Conservation (phyloP, 2,329 filamentous ascomycete species). For the Sarocladiaceae sp. region DNA sequence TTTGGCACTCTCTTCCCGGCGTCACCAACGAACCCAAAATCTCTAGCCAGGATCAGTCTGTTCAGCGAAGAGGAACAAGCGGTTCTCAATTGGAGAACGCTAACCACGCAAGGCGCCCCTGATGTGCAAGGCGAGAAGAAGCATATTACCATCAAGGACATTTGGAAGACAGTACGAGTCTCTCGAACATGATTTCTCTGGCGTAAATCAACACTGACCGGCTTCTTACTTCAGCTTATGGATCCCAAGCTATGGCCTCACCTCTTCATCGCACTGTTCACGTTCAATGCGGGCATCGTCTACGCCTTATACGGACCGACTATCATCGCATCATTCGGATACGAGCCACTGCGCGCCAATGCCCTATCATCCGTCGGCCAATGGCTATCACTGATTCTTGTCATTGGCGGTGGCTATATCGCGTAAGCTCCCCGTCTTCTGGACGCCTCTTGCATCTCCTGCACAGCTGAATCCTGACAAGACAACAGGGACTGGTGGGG, state of each 20-base stretch:
- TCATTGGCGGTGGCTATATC: neutral
- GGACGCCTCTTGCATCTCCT: neutral
- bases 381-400: neutral
- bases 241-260: neutral
- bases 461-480: neutral
- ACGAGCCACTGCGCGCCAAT: neutral
- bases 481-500: neutral
- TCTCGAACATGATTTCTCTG: neutral
- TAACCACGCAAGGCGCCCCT: neutral
- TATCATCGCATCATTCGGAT: conserved; percentile 1
- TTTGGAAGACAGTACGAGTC: neutral
- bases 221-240: too few species aligned
- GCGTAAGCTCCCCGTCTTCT: neutral
- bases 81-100: neutral
- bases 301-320: neutral
- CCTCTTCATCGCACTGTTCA: neutral
- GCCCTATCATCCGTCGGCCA: neutral
- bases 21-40: neutral
- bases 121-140: neutral
- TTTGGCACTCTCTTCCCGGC: neutral
- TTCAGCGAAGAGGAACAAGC: neutral
- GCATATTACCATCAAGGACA: neutral
- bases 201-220: too few species aligned
- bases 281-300: neutral
- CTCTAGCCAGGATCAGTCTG: neutral